These are phyloP conservation scores for Hypoxylon sp. DNA, from an alignment of 2,329 filamentous ascomycete species.

Conservation along the genomic window DNA sequence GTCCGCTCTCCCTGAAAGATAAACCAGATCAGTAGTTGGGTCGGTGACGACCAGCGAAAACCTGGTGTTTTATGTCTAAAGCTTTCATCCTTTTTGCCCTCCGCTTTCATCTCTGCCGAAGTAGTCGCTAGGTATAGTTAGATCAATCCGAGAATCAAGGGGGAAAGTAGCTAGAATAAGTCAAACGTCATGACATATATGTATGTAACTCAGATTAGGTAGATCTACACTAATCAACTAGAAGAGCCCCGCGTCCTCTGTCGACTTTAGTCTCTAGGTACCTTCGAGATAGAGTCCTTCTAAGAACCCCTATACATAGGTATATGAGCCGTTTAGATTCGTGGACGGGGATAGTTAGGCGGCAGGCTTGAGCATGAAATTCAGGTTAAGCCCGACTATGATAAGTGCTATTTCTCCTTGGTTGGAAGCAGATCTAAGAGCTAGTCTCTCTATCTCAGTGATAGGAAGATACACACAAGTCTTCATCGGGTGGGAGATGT, in stretches of 20 bases:
- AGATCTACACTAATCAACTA: background rate
- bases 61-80: conserved; percentile 33
- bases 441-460: no score
- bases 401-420: background rate
- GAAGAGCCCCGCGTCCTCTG: background rate
- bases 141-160: background rate
- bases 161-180: background rate
- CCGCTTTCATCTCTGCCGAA: background rate
- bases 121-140: background rate
- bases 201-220: background rate
- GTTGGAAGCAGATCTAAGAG: background rate
- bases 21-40: conserved; percentile 39
- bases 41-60: conserved; percentile 38
- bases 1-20: conserved; percentile 32
- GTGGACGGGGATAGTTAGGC: no score
- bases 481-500: background rate
- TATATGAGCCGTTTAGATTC: no score
- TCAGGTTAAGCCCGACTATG: no score
- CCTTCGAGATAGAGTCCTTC: background rate
- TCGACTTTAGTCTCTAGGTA: background rate
- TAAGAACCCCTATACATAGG: background rate
- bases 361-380: no score
- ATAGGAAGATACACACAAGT: background rate
- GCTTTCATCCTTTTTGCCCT: conserved; percentile 9
- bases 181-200: background rate